phyloP scores from a whole-genome alignment of 2,329 filamentous ascomycete species.

The Monilinia polystroma region DNA sequence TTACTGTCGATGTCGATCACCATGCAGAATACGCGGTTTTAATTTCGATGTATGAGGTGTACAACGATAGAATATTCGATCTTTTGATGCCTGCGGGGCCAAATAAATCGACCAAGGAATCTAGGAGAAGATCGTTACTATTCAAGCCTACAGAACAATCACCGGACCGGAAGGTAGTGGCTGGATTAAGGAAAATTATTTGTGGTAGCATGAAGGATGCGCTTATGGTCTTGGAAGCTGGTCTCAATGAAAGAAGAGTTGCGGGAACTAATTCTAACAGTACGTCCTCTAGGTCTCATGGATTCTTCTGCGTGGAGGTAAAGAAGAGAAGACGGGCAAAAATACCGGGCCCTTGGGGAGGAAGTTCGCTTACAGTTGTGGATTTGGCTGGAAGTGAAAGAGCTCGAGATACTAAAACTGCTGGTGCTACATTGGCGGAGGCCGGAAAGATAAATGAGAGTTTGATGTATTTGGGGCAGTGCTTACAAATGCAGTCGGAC shows the following conservation, averaged over 20 bases:
- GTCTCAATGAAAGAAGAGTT: slow-evolving; percentile 80
- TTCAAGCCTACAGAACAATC: slow-evolving; percentile 92
- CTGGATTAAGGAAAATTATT: slow-evolving; percentile 85
- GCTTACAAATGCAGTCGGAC: slow-evolving; percentile 91
- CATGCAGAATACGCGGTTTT: slow-evolving; percentile 81
- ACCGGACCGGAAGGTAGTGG: slow-evolving; percentile 90
- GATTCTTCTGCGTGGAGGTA: slow-evolving; percentile 93
- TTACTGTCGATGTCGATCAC: slow-evolving; percentile 65
- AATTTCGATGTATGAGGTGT: slow-evolving; percentile 98
- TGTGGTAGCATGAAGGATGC: slow-evolving; percentile 82
- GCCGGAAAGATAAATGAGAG: slow-evolving; percentile 98
- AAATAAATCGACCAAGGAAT: slow-evolving; percentile 64
- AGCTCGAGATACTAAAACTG: slow-evolving; percentile 89
- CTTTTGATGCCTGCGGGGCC: slow-evolving; percentile 68
- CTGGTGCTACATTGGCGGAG: slow-evolving; percentile 87
- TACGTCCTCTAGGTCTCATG: slow-evolving; percentile 87
- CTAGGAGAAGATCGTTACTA: slow-evolving; percentile 73
- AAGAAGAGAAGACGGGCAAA: slow-evolving; percentile 68
- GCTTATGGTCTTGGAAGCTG: slow-evolving; percentile 84
- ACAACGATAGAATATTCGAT: slow-evolving; percentile 97
- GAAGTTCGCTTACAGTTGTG: slow-evolving; percentile 80
- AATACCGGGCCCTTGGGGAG: slow-evolving; percentile 64
- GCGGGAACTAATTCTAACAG: slow-evolving; percentile 92
- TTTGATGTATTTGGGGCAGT: slow-evolving; percentile 96
- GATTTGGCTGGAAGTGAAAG: slow-evolving; percentile 93